Evolutionary conservation across 148 eudicot genomes (phyloP), one percentile per base, ranked within the genome.

Genomic region (Dysphania ambrosioides): DNA sequence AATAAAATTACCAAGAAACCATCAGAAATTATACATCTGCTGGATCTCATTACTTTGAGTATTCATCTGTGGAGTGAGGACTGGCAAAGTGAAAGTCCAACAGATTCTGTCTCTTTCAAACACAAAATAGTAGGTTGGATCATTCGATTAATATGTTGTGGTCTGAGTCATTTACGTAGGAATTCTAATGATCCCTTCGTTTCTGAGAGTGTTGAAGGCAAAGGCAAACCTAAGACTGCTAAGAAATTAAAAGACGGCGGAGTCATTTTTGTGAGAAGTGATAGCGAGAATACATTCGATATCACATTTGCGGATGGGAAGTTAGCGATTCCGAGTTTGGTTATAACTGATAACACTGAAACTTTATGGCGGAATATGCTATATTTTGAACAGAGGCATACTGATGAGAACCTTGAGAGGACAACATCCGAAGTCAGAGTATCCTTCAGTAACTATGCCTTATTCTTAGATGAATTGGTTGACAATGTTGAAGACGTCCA

Each of bases 91-190:
- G n/a, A n/a, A n/a, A n/a, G n/a, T n/a, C n/a, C n/a, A n/a, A n/a
- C n/a, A n/a, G n/a, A n/a, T n/a, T n/a, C n/a, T n/a, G 19, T 44
- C 51, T 44, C 51, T 11, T 44, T 11, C 51, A 44, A 1, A 15
- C 19, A 10, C 18, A 12, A 44, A 4, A 18, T 11, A 40, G 0
- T 40, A 11, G 6, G 8, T 40, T 40, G n/a, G n/a, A n/a, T n/a
- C n/a, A n/a, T n/a, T n/a, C n/a, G n/a, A n/a, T n/a, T n/a, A n/a
- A n/a, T n/a, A n/a, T n/a, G n/a, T n/a, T n/a, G n/a, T n/a, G n/a
- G n/a, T n/a, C n/a, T n/a, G n/a, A n/a, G 72, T 30, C 29, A 63
- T n/a, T n/a, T n/a, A 73, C 1, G 83, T 79, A 18, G 79, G n/a
- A n/a, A n/a, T n/a, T n/a, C n/a, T n/a, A n/a, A n/a, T n/a, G n/a